Base-by-base conservation (phyloP, 73 alveolate species). In the Breviolum minutum region DNA sequence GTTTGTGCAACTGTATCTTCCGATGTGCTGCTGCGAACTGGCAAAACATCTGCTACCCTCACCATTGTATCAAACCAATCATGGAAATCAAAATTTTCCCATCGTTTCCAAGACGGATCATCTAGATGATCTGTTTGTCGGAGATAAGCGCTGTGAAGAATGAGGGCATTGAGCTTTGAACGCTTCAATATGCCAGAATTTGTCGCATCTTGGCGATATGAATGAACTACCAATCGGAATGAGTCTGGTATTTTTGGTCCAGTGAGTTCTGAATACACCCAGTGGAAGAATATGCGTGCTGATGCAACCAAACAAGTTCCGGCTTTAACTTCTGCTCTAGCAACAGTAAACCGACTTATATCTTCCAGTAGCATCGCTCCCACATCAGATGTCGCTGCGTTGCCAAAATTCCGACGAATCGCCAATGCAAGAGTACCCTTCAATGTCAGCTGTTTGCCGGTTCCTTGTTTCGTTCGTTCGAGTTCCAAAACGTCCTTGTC, bases 11-110 rank as follows among this genome's bases (percentile, higher is more conserved):
- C 92, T 20, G 92, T 83, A 26, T 8, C 17, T 22, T 61, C 71
- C 14, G 92, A 83, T 32, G 92, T 14, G 74, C 54, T 14, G 7
- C 92, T 40, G 8, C 26, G 60, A 8, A 83, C 92, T 24, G 92
- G 92, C 69, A 83, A 61, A 9, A 83, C 74, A 26, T 83, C 92
- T 7, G 92, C 92, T 20, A 83, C 92, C 13, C 92, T 70, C 40
- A 83, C 40, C 10, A 83, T 83, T 11, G 74, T 17, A 8, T 83
- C 92, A 54, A 54, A 83, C 74, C 73, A 83, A 22, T 83, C 92
- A 9, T 54, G 74, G 40, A 40, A 40, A 83, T 7, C n/a, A 3
- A 11, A 83, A 5, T 13, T 63, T 11, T 76, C 86, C 61, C 86
- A 6, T 20, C 20, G 5, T 22, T 76, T 8, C 86, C 61, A n/a